Evolutionary conservation across 139 green algal species (phyloP).

Genomic region (Diplosphaera chodatii): DNA sequence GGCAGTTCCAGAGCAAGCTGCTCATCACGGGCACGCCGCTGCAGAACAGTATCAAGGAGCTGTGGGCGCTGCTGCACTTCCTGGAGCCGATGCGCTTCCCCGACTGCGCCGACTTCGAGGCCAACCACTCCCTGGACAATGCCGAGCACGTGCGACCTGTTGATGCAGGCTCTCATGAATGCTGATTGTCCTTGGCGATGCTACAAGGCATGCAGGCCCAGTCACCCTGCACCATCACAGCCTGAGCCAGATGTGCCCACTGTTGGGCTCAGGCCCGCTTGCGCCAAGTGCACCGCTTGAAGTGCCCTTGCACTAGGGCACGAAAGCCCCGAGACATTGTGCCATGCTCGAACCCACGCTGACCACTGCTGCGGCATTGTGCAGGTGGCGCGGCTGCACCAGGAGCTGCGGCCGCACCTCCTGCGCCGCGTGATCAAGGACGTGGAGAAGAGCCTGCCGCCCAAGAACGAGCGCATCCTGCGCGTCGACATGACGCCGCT

Average conservation of each 20-base stretch:
- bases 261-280: too few relatives aligned
- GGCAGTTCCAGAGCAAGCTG: slow-evolving; percentile 79
- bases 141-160: slow-evolving; percentile 29
- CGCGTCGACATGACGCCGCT: slow-evolving; percentile 87
- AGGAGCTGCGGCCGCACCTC: slow-evolving; percentile 74
- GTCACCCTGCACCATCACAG: too few relatives aligned
- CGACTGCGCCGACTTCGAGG: slow-evolving; percentile 62
- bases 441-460: slow-evolving; percentile 80
- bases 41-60: slow-evolving; percentile 64
- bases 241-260: too few relatives aligned
- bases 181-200: too few relatives aligned
- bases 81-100: slow-evolving; percentile 75
- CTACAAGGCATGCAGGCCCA: too few relatives aligned
- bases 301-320: too few relatives aligned
- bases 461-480: slow-evolving; percentile 89
- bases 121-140: slow-evolving; percentile 48
- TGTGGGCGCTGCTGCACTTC: slow-evolving; percentile 91
- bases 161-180: too few relatives aligned
- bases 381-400: slow-evolving; percentile 70
- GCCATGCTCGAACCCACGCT: too few relatives aligned
- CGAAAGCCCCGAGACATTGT: too few relatives aligned
- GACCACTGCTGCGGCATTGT: not conserved
- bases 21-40: slow-evolving; percentile 63
- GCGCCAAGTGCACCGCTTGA: too few relatives aligned
- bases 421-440: slow-evolving; percentile 90